Evolutionary conservation across 1,139 yeast species (phyloP).

Genomic region (Pichia sp.): DNA sequence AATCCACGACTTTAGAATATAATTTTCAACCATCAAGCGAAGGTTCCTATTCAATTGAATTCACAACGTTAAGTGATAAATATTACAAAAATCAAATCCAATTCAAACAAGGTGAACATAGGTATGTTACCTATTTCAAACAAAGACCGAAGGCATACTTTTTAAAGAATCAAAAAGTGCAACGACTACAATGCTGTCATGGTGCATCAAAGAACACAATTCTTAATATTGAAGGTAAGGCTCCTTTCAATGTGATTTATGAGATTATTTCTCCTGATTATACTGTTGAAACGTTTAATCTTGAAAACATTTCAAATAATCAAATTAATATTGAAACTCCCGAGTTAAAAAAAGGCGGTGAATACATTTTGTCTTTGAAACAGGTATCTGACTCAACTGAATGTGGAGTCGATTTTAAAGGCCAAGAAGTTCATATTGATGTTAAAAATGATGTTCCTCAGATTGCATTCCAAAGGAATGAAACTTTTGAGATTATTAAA

Average conservation of each 20-base stretch:
- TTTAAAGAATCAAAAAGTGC: slow-evolving; percentile 16
- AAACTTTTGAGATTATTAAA: slow-evolving; percentile 44
- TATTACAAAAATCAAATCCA: slow-evolving; percentile 38
- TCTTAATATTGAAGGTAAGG: slow-evolving; percentile 62
- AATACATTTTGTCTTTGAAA: slow-evolving; percentile 54
- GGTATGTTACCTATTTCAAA: slow-evolving; percentile 48
- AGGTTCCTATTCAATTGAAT: slow-evolving; percentile 72
- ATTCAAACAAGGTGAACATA: slow-evolving; percentile 34
- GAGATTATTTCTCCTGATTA: slow-evolving; percentile 52
- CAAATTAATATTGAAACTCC: slow-evolving; percentile 47
- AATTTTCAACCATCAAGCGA: slow-evolving; percentile 72
- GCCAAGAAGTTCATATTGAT: slow-evolving; percentile 50
- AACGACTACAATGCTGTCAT: slow-evolving; percentile 33
- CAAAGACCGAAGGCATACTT: slow-evolving; percentile 42
- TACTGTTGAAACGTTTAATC: slow-evolving; percentile 36
- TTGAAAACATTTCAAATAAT: slow-evolving; percentile 38
- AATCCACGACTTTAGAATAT: slow-evolving; percentile 36
- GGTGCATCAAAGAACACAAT: slow-evolving; percentile 40
- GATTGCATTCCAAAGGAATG: slow-evolving; percentile 24
- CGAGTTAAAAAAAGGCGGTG: slow-evolving; percentile 56
- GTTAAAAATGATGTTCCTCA: slow-evolving; percentile 65
- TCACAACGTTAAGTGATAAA: slow-evolving; percentile 50
- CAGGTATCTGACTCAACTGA: slow-evolving; percentile 66
- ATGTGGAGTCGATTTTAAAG: slow-evolving; percentile 63
- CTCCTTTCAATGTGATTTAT: slow-evolving; percentile 69